Percentiles rank a stretch among this genome's conserved stretches.
Evolutionary conservation across 768 basidiomycete genomes (phyloP).

Genomic region (Agaricus sinodeliciosus): DNA sequence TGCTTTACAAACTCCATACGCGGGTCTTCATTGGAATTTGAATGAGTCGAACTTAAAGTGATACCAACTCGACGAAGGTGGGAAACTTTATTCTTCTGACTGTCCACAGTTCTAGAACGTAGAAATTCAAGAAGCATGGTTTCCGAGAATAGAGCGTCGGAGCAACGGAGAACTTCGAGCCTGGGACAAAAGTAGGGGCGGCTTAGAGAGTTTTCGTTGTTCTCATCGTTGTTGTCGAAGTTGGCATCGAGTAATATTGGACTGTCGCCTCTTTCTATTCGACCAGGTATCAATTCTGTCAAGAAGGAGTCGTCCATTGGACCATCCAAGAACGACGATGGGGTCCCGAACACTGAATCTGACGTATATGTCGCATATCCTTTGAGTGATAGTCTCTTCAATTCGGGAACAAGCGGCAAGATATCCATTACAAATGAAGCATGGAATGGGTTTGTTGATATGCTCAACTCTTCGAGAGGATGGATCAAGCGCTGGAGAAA

Average conservation of each 20-base stretch:
- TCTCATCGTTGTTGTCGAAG: neutral
- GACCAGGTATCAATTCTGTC: neutral
- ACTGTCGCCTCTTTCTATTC: neutral
- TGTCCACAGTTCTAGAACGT: neutral
- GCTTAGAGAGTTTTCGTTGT: neutral
- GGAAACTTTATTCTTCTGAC: neutral
- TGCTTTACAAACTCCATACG: neutral
- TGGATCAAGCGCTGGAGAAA: neutral
- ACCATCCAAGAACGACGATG: neutral
- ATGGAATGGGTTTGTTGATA: neutral
- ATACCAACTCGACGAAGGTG: slow-evolving; percentile 5
- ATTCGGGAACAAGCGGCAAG: neutral
- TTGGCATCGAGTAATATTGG: neutral
- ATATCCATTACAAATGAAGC: neutral
- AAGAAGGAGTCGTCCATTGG: neutral
- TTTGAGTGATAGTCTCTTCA: slow-evolving; percentile 5
- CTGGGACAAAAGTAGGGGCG: slow-evolving; percentile 1
- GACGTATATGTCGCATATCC: neutral
- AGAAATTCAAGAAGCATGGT: neutral
- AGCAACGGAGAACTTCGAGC: neutral
- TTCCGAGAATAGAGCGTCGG: neutral
- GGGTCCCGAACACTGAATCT: neutral
- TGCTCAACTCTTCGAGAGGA: neutral
- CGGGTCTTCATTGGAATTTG: neutral
- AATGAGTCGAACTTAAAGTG: neutral